phyloP scores from a whole-genome alignment of 116 monocot species.

The Posidonia oceanica region DNA sequence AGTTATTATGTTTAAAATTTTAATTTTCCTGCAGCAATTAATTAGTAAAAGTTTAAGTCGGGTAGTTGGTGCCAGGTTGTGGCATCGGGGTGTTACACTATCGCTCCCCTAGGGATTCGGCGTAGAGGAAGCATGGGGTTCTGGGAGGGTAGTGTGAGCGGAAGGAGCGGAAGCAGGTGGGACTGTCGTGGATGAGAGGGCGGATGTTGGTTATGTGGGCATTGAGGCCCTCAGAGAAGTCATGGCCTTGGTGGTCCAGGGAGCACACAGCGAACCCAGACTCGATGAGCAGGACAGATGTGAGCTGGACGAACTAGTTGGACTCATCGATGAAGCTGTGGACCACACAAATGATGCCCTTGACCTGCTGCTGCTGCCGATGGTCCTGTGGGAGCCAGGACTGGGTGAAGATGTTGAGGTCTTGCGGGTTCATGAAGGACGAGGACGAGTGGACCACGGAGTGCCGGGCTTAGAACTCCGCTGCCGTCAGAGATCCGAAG shows the following conservation, averaged over 20 bases:
- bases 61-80: constrained; percentile 50
- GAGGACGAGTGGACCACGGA: too few species aligned
- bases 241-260: constrained; percentile 90
- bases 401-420: too few species aligned
- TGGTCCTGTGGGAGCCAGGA: too few species aligned
- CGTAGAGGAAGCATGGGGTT: too few species aligned
- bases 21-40: too few species aligned
- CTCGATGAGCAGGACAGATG: constrained; percentile 65
- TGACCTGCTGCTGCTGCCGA: constrained; percentile 22
- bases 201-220: constrained; percentile 69
- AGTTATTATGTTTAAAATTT: too few species aligned
- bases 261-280: constrained; percentile 68
- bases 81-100: constrained; percentile 19
- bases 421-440: too few species aligned
- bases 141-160: too few species aligned
- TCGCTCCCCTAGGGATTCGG: too few species aligned
- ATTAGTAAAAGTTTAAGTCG: too few species aligned
- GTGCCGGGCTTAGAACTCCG: too few species aligned
- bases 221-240: constrained; percentile 74
- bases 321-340: constrained; percentile 93
- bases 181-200: constrained; percentile 72
- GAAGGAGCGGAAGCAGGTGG: too few species aligned
- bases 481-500: constrained; percentile 52
- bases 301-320: constrained; percentile 80
- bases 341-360: constrained; percentile 30